Conservation (phyloP, 306 rosid species). For the Malus orientalis region DNA sequence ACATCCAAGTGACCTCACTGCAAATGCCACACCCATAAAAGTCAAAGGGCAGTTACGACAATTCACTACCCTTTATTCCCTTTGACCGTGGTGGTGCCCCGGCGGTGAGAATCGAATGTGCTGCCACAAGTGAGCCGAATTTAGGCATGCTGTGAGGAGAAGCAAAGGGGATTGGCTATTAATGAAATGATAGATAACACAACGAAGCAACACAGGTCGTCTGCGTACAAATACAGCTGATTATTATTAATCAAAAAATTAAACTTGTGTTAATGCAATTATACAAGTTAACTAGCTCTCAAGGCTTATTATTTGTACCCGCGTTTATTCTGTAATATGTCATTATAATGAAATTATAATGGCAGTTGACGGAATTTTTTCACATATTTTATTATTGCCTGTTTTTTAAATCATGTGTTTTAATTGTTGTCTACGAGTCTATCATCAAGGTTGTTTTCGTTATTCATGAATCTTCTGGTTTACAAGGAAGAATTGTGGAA, state of each 20-base stretch:
- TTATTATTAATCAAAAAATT: background rate
- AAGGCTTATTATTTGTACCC: background rate
- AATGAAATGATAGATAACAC: conserved; percentile 7
- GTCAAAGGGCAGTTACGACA: conserved; percentile 40
- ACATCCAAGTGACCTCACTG: background rate
- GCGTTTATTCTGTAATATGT: conserved; percentile 4
- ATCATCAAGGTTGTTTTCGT: background rate
- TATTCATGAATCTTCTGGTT: background rate
- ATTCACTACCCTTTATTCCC: background rate
- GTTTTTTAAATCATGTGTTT: background rate
- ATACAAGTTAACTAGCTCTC: conserved; percentile 4
- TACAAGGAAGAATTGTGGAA: background rate
- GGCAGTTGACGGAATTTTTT: background rate
- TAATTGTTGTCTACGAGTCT: background rate
- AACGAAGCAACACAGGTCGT: conserved; percentile 15
- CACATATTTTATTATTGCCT: background rate
- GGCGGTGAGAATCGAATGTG: background rate
- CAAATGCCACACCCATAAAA: background rate
- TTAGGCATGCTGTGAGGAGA: conserved; percentile 46
- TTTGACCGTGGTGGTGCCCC: conserved; percentile 3
- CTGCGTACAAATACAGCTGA: conserved; percentile 1
- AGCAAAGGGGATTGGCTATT: conserved; percentile 55
- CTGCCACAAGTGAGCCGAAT: conserved; percentile 15
- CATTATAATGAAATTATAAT: background rate
- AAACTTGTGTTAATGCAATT: background rate